Conservation (phyloP, 2,329 filamentous ascomycete species). For the Aspergillus floridensis region DNA sequence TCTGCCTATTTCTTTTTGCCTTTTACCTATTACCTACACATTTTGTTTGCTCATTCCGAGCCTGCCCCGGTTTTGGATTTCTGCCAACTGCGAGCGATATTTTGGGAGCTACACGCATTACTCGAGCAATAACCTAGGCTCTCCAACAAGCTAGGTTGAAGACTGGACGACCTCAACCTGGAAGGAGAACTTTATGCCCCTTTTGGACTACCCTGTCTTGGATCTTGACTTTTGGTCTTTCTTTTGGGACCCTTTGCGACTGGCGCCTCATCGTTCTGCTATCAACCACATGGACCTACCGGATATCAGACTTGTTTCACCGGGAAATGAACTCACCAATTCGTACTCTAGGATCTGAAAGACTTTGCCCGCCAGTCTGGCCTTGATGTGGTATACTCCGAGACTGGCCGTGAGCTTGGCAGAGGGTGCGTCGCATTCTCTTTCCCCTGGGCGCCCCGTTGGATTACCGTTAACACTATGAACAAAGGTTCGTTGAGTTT, state of each 20-base stretch:
- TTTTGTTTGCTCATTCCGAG: background rate
- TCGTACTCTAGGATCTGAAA: conserved; percentile 93
- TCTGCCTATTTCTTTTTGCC: background rate
- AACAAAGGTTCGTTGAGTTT: conserved; percentile 86
- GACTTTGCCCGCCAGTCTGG: conserved; percentile 97
- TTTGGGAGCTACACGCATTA: background rate
- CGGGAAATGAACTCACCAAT: conserved; percentile 72
- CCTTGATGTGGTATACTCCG: conserved; percentile 96
- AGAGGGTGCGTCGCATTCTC: conserved; percentile 70
- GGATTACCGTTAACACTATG: conserved; percentile 24
- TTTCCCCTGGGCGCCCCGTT: conserved; percentile 18
- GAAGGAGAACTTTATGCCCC: conserved; percentile 14
- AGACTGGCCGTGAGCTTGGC: conserved; percentile 88
- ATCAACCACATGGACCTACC: conserved; percentile 7
- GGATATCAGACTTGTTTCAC: conserved; percentile 28
- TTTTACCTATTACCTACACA: background rate
- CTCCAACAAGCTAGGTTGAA: background rate
- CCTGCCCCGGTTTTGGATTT: background rate
- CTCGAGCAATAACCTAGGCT: background rate
- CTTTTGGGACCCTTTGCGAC: background rate
- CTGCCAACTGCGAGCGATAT: background rate
- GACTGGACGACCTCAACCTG: conserved; percentile 5
- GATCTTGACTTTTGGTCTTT: background rate
- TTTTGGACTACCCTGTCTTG: conserved; percentile 3
- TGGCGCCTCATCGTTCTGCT: conserved; percentile 2